Evolutionary conservation across 2,329 filamentous ascomycete species (phyloP).

Genomic region (Pestalotiopsis sp.): DNA sequence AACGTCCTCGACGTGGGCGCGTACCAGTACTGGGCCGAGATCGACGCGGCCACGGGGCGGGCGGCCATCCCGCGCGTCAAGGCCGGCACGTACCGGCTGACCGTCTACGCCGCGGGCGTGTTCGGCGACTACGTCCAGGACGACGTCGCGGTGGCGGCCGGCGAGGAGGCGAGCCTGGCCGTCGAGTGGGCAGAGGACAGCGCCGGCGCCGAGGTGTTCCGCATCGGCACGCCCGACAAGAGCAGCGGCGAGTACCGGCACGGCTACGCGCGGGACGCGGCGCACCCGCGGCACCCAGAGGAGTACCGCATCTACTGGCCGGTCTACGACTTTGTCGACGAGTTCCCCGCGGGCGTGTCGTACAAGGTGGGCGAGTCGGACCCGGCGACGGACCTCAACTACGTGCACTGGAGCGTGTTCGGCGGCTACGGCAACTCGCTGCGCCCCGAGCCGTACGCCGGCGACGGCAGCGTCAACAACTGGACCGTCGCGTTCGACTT

Average conservation of each 20-base stretch:
- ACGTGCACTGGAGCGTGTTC: slow-evolving; percentile 67
- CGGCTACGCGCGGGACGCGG: slow-evolving; percentile 50
- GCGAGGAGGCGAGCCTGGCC: slow-evolving; percentile 37
- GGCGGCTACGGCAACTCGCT: slow-evolving; percentile 54
- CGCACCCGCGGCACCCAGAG: slow-evolving; percentile 52
- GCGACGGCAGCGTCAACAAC: slow-evolving; percentile 51
- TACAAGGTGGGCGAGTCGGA: slow-evolving; percentile 58
- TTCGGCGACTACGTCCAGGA: slow-evolving; percentile 63
- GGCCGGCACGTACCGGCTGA: slow-evolving; percentile 61
- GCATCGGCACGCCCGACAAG: slow-evolving; percentile 65
- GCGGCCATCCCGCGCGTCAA: slow-evolving; percentile 57
- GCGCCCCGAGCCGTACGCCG: slow-evolving; percentile 42
- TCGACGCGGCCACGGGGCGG: slow-evolving; percentile 42
- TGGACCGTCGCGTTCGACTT: slow-evolving; percentile 60
- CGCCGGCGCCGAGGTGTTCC: slow-evolving; percentile 60
- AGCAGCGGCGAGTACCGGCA: slow-evolving; percentile 62
- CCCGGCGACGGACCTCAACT: slow-evolving; percentile 56
- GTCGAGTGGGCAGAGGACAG: slow-evolving; percentile 56
- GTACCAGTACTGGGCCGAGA: slow-evolving; percentile 64
- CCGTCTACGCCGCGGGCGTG: slow-evolving; percentile 62
- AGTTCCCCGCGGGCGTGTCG: slow-evolving; percentile 60
- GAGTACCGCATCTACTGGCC: slow-evolving; percentile 65
- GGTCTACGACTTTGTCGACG: slow-evolving; percentile 57
- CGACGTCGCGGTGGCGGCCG: slow-evolving; percentile 42
- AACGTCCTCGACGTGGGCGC: slow-evolving; percentile 56